Evolutionary conservation across 129 eudicot species (phyloP).

Genomic region (Oenanthe sinensis): DNA sequence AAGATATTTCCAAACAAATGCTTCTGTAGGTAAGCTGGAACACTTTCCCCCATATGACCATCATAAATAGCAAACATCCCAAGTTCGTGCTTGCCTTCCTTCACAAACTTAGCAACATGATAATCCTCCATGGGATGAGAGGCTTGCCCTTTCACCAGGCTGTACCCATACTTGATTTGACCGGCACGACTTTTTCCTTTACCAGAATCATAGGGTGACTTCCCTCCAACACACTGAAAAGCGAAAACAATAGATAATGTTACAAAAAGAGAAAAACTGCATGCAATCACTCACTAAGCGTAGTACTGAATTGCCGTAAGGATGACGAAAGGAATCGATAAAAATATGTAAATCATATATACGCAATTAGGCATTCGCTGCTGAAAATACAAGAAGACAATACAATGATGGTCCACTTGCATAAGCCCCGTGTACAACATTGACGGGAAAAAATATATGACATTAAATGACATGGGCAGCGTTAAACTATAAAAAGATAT

Average conservation of each 20-base stretch:
- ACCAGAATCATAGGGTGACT: constrained; percentile 45
- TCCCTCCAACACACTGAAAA: constrained; percentile 23
- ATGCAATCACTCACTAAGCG: neutral
- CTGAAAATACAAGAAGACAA: neutral
- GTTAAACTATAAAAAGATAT: neutral
- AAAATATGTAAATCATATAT: neutral
- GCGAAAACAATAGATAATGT: neutral
- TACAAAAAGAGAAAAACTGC: neutral
- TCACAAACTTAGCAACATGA: constrained; percentile 70
- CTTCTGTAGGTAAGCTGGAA: constrained; percentile 75
- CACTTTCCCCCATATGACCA: constrained; percentile 75
- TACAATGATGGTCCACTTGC: neutral
- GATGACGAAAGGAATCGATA: neutral
- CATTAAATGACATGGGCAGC: neutral
- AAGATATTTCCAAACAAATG: constrained; percentile 63
- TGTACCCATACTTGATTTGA: constrained; percentile 53
- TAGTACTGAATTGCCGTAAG: neutral
- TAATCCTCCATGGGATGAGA: constrained; percentile 92
- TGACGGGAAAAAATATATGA: neutral
- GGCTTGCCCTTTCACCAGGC: constrained; percentile 72
- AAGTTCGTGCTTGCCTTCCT: constrained; percentile 44
- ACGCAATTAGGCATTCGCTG: neutral
- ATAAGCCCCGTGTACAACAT: neutral
- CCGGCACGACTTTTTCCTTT: constrained; percentile 70
- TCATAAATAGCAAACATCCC: constrained; percentile 86